Base-by-base conservation (phyloP, 2,329 filamentous ascomycete species). In the Pezicula carpinea region DNA sequence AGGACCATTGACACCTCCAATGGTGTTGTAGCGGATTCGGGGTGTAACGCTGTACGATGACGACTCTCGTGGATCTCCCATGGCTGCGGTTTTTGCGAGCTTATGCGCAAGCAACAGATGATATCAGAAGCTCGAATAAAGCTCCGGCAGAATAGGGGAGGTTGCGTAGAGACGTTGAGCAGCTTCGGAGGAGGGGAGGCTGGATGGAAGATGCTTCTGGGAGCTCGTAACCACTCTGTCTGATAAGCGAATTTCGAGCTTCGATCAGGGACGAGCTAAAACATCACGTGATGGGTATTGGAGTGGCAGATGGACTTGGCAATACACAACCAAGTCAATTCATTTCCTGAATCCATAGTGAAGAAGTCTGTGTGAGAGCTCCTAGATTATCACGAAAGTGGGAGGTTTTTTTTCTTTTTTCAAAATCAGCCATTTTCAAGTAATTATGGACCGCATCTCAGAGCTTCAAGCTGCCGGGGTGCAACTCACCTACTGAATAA, bases 1-100 rank as follows among this genome's bases (percentile, higher is more conserved):
- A 63, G 93, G 93, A 50, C 93, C 93, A 74, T 99, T 99, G 72
- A 99, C 85, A 76, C 92, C 92, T 65, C 90, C 89, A 66, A 99
- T 90, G 61, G 93, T 99, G 77, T 99, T 99, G 82, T 99, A 99
- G 64, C 87, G 84, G 72, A 97, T 79, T 66, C 83, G 76, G 59
- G 84, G 84, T 66, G 82, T 79, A 66, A 88, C 62, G 52, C 55
- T 60, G 56, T 63, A 66, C 47, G 63, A 65, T 48, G 63, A 65
- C 44, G 63, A 64, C 46, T 65, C 63, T 54, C 63, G 53, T 49
- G 62, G 62, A 45, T 65, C 63, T 49, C 60, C 60, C 62, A 64
- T 64, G 48, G 34, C 53, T 53, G 58, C 52, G 48, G 40, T 21
- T 35, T 18, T 5, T 40, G 22, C 17, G 13, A 14, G 22, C 29